Evolutionary conservation across 495 filamentous ascomycete genomes (phyloP), one percentile per base, ranked within the genome.

Genomic region (Aspergillus baeticus): DNA sequence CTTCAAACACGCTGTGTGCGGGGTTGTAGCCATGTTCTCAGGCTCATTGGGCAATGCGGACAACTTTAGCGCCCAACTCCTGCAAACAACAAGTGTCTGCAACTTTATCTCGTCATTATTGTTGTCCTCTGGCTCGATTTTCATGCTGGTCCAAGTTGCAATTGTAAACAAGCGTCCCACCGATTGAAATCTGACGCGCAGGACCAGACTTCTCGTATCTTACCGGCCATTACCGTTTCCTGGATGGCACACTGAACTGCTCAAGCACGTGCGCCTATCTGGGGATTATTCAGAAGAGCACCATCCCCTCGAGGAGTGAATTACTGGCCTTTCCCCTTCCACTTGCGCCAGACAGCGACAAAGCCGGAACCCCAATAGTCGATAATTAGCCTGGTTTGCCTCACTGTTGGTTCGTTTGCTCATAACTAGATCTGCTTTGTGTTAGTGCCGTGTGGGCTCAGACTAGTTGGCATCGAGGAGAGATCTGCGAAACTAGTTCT

Each of bases 91-190:
- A 2, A 3, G 11, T 17, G 6, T 41, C 36, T 63, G 61, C 61
- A 60, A 63, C 61, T 54, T 60, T 58, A 61, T 57, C 41, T 46
- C 37, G 15, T 49, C 36, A 56, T 51, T 42, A 26, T 20, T 47
- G 43, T 48, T 55, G 43, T 55, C n/a, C 18, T 57, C 15, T 54
- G 43, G 21, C 26, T 43, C 5, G 26, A n/a, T n/a, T n/a, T n/a
- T 42, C 26, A 29, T 29, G 26, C 8, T 29, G 26, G 8, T 45
- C 22, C 42, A 31, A 45, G 42, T 45, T 45, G 23, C 42, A 10
- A 43, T 29, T 43, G 41, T 43, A 20, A 43, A 43, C 41, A 43
- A 18, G 21, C 42, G 42, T 23, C 26, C 42, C 42, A 45, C 5
- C 18, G 42, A 45, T 26, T 13, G 42, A 29, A 29, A 4, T 8